Evolutionary conservation across 805 yeast genomes (phyloP).

Genomic region (Metschnikowia cubensis): DNA sequence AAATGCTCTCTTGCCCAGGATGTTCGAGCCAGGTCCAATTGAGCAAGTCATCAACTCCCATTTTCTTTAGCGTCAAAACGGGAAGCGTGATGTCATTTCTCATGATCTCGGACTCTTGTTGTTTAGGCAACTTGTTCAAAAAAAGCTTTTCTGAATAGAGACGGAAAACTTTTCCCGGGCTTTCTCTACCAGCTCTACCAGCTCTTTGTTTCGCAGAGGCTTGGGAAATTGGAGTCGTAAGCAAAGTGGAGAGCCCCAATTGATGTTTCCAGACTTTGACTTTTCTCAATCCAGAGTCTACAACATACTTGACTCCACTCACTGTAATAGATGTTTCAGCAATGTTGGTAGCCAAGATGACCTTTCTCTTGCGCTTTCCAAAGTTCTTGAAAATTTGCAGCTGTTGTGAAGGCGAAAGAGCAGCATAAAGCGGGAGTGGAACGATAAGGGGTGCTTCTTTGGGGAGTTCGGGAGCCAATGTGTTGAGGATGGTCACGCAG

Average conservation of each 20-base stretch:
- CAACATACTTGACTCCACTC: slow-evolving; percentile 87
- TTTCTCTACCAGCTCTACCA: slow-evolving; percentile 99
- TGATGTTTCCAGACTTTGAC: slow-evolving; percentile 95
- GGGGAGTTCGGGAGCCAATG: slow-evolving; percentile 62
- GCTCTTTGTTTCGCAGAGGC: slow-evolving; percentile 94
- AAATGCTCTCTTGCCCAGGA: slow-evolving; percentile 75
- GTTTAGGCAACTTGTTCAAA: slow-evolving; percentile 51
- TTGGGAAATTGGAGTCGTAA: slow-evolving; percentile 88
- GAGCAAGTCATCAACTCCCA: slow-evolving; percentile 78
- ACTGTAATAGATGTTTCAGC: slow-evolving; percentile 98
- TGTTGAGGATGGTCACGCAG: slow-evolving; percentile 58
- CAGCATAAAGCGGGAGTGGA: slow-evolving; percentile 88
- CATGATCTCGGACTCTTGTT: slow-evolving; percentile 90
- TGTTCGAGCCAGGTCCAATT: slow-evolving; percentile 92
- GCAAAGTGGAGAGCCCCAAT: slow-evolving; percentile 83
- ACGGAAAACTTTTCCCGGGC: slow-evolving; percentile 80
- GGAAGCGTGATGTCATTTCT: slow-evolving; percentile 85
- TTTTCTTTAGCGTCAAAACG: slow-evolving; percentile 73
- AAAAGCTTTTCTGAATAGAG: slow-evolving; percentile 75
- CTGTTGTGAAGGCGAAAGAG: slow-evolving; percentile 82
- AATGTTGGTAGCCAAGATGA: slow-evolving; percentile 88
- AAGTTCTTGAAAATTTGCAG: slow-evolving; percentile 69
- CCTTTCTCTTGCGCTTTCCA: slow-evolving; percentile 68
- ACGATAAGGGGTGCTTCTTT: slow-evolving; percentile 70
- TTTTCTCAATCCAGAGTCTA: slow-evolving; percentile 89